Base-by-base conservation (phyloP, 371 early-diverging fungal genomes). In the Mortierella sp. region DNA sequence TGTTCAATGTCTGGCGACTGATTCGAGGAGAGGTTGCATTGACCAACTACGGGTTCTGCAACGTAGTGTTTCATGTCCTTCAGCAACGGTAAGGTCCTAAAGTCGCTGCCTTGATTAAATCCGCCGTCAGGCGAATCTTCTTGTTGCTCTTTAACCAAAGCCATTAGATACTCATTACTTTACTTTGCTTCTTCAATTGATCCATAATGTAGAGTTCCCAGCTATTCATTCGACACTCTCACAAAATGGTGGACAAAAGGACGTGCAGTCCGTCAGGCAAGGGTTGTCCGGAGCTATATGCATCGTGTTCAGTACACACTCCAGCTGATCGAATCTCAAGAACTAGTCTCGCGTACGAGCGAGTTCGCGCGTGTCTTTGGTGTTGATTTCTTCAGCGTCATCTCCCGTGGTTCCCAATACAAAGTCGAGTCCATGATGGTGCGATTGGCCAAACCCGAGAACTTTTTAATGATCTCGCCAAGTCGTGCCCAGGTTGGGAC, bases 301-400 rank as follows among this genome's bases (percentile, higher is more conserved):
- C 87, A 90, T n/a, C 86, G 93, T 4, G 89, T 89, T 2, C 89
- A 89, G 47, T 81, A 85, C 27, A 84, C 76, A 21, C 59, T 94
- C 24, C 89, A 88, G 31, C 79, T 97, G 4, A 81, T 97, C 21
- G 92, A 92, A 28, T 86, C 84, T 11, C 88, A 90, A 0, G 88
- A 89, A 41, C 72, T 92, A 1, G 82, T 97, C 23, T 83, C 80
- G 19, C 81, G 92, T 6, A 92, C 91, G 4, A 89, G 89, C 51
- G 96, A 96, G 78, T 94, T 95, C 66, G 94, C 96, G 1, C 82
- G 91, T 42, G 88, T 96, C 17, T 95, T 90, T 76, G 97, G 97
- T 4, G 86, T 96, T 4, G 92, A 94, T 57, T 94, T 96, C 63
- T 86, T 84, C 64, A 91, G 95, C 7, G 94, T 94, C 26, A 66